Base-by-base conservation (phyloP, 2,329 filamentous ascomycete species). In the Chrysoporthe deuterocubensis region DNA sequence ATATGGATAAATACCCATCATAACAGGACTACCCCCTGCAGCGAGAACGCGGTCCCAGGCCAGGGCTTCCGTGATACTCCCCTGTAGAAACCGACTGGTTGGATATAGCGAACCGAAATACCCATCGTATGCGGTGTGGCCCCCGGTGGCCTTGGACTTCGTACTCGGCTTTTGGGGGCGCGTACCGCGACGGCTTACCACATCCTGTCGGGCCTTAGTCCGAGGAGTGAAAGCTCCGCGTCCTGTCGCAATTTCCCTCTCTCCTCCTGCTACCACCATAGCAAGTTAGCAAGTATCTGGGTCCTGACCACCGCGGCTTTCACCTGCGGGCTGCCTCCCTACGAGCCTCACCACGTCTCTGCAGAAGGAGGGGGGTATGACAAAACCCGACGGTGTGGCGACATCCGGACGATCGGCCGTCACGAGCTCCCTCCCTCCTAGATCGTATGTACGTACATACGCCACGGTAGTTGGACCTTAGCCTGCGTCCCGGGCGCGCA, bases 301-400 rank as follows among this genome's bases (percentile, higher is more conserved):
- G 2, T 26, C 26, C 26, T 26, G 26, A 26, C 26, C 26, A 26
- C 26, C 26, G 26, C 26, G 26, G 26, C 21, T 32, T 52, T 34
- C 50, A 54, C 50, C 50, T 54, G 5, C 32, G 50, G 50, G 50
- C 50, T 54, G 50, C 50, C 50, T 54, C 50, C 50, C 50, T 16
- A 11, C 18, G 18, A 4, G n/a, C 44, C 5, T 21, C 44, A 26
- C 14, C 13, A 18, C 13, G 18, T n/a, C 4, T 48, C 16, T n/a
- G 4, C 40, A 48, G 44, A 14, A 44, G 14, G 6, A 21, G 46
- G 46, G 46, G 11, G 48, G n/a, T 32, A 14, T 32, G n/a, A 14
- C 11, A 52, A 26, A 50, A 32, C 3, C 21, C 26, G 48, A 52
- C 21, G 1, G 48, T 13, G 48, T 52, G 48, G 48, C 48, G 48